These are phyloP conservation scores for Pseudophaeomoniella oleicola DNA, from an alignment of 2,329 filamentous ascomycete genomes.

Conservation along the genomic window DNA sequence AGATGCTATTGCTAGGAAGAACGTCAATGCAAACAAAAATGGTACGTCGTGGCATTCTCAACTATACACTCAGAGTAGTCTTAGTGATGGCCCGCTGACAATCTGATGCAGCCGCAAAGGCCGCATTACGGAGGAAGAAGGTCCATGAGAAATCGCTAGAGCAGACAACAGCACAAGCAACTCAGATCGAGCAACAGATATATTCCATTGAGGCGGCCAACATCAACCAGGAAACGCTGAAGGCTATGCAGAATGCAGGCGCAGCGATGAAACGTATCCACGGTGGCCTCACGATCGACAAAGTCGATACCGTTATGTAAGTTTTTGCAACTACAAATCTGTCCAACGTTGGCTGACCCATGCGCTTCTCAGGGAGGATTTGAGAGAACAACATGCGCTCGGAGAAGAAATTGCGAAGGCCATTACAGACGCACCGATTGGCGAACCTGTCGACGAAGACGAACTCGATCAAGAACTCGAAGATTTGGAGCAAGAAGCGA, in stretches of 20 bases:
- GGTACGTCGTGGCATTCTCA: constrained; percentile 40
- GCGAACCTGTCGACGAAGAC: constrained; percentile 63
- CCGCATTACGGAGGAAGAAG: constrained; percentile 88
- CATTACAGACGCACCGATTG: constrained; percentile 57
- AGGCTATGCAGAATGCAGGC: constrained; percentile 84
- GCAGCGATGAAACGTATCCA: constrained; percentile 90
- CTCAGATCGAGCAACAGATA: constrained; percentile 87
- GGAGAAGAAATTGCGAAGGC: constrained; percentile 84
- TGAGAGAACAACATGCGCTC: constrained; percentile 83
- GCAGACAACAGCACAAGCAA: constrained; percentile 79
- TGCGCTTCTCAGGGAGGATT: constrained; percentile 55
- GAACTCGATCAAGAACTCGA: constrained; percentile 80
- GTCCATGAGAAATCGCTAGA: constrained; percentile 80
- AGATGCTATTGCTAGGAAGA: constrained; percentile 74
- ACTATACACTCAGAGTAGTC: background rate
- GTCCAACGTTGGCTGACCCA: background rate
- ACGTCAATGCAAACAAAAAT: constrained; percentile 77
- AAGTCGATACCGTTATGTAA: constrained; percentile 90
- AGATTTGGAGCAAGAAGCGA: constrained; percentile 73
- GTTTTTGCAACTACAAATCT: constrained; percentile 19
- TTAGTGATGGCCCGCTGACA: constrained; percentile 5
- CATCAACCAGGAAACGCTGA: constrained; percentile 92
- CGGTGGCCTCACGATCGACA: constrained; percentile 76
- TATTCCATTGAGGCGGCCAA: constrained; percentile 96
- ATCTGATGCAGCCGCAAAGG: constrained; percentile 58